phyloP scores from a whole-genome alignment of 1,284 basidiomycete species.

The Pseudozyma sp. region DNA sequence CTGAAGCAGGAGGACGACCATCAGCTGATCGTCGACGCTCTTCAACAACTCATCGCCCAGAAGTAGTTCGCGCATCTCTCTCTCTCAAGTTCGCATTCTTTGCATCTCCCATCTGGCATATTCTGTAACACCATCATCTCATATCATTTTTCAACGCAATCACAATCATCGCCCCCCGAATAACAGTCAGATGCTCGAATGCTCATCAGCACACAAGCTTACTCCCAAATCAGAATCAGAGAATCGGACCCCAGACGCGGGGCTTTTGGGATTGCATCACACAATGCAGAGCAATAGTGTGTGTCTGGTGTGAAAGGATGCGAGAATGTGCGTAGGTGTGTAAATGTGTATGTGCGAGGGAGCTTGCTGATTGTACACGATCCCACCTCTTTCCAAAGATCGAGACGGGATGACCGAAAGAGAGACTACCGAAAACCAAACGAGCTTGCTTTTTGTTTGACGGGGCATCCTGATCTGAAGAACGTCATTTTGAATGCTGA shows the following conservation, averaged over 20 bases:
- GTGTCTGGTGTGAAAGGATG: background rate
- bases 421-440: conserved; percentile 24
- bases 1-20: conserved; percentile 53
- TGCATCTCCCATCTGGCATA: background rate
- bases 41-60: conserved; percentile 10
- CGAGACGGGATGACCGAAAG: conserved; percentile 6
- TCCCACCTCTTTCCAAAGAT: background rate
- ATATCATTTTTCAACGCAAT: background rate
- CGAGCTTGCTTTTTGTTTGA: conserved; percentile 7
- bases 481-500: background rate
- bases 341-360: conserved; percentile 14
- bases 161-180: background rate
- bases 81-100: background rate
- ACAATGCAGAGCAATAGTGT: conserved; percentile 17
- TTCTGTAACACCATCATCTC: background rate
- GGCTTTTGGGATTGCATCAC: conserved; percentile 45
- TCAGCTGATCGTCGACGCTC: conserved; percentile 28
- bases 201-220: too few species aligned
- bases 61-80: background rate
- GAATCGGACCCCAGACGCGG: conserved; percentile 23
- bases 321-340: conserved; percentile 1
- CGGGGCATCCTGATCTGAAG: background rate
- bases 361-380: conserved; percentile 52
- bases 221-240: conserved; percentile 3
- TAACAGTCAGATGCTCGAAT: too few species aligned